Base-by-base conservation (phyloP, 495 filamentous ascomycete genomes). In the Penicillium parvum region DNA sequence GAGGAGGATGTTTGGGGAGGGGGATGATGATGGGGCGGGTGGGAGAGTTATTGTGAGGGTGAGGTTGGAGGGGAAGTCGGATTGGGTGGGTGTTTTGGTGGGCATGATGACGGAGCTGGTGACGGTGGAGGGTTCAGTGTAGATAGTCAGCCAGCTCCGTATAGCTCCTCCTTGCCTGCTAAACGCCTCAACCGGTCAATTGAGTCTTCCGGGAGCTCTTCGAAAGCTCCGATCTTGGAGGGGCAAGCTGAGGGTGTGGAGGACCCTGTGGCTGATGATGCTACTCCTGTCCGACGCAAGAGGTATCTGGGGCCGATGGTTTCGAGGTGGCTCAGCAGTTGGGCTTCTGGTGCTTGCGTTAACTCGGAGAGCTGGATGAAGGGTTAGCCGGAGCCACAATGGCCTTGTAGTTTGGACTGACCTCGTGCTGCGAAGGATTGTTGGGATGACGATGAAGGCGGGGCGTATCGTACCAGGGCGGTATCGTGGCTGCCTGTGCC, bases 1-100 rank as follows among this genome's bases (percentile, higher is more conserved):
- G 60, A 96, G 63, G 26, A 97, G 84, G 57, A 96, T 74, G 53
- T 90, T 82, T 14, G 80, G 82, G 39, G 79, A 55, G 37, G 57
- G 66, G 42, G 38, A 50, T 50, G 45, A 15, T 27, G 50, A 34
- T 12, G 60, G 47, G 37, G 53, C 46, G 16, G 71, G 67, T 37
- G 69, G 61, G 29, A 58, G 42, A 21, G 65, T 68, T 63, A 79
- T 58, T 37, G 68, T 70, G 20, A 78, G 48, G 37, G 57, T 66
- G 35, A 75, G 53, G 34, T 58, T 34, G 20, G 68, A 47, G 19
- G 78, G 70, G 52, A 84, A 84, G 64, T 83, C 79, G 33, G 64
- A 53, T 20, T 25, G 52, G 11, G 45, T 50, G 35, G 71, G 72
- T 14, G 53, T 53, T 37, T 62, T 65, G 27, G 62, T 52, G 16